Evolutionary conservation across 1,284 basidiomycete genomes (phyloP).

Genomic region (Volvariella volvacea): DNA sequence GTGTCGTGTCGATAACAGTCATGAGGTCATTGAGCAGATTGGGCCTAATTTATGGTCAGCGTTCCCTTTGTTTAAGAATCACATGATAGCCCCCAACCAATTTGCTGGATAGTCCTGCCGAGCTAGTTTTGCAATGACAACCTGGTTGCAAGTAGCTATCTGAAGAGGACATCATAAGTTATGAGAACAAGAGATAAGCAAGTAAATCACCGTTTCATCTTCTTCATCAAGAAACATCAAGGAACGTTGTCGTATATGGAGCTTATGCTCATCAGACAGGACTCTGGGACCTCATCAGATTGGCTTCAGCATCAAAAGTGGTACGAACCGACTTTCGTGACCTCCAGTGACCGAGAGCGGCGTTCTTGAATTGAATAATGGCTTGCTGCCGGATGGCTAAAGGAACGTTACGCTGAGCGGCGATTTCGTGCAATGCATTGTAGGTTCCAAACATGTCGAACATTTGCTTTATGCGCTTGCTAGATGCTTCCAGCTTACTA

Average conservation of each 20-base stretch:
- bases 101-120: slow-evolving; percentile 62
- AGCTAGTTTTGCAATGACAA: slow-evolving; percentile 65
- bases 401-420: slow-evolving; percentile 48
- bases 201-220: slow-evolving; percentile 54
- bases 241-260: slow-evolving; percentile 51
- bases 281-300: slow-evolving; percentile 34
- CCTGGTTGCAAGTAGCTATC: slow-evolving; percentile 70
- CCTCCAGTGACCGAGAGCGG: slow-evolving; percentile 59
- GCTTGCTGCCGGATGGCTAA: slow-evolving; percentile 65
- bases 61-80: too few relatives aligned
- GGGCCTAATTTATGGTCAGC: slow-evolving; percentile 38
- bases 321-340: slow-evolving; percentile 51
- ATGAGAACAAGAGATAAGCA: slow-evolving; percentile 5
- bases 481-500: slow-evolving; percentile 46
- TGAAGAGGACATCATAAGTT: slow-evolving; percentile 19
- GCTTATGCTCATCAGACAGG: slow-evolving; percentile 57
- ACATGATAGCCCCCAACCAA: slow-evolving; percentile 45
- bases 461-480: slow-evolving; percentile 58
- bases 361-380: slow-evolving; percentile 81
- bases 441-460: slow-evolving; percentile 61
- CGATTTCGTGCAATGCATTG: slow-evolving; percentile 67
- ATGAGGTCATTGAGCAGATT: slow-evolving; percentile 54
- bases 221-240: slow-evolving; percentile 61
- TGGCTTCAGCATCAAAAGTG: neutral
- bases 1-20: slow-evolving; percentile 41